Evolutionary conservation across 148 eudicot species (phyloP).

Genomic region (Amaranthus palmeri): DNA sequence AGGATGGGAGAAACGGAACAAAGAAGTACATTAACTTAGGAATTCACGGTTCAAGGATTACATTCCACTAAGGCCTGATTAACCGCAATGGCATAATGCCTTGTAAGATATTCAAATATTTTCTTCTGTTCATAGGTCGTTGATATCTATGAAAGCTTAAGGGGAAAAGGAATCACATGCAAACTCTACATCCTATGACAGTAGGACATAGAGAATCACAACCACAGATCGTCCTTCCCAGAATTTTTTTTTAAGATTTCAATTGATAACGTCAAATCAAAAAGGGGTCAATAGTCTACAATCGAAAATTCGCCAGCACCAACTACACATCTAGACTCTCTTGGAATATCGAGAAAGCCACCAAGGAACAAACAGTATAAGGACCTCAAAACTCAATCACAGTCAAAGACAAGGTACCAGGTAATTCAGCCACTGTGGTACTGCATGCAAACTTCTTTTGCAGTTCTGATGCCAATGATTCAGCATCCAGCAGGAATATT

Average conservation of each 20-base stretch:
- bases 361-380: background rate
- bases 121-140: background rate
- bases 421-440: slow-evolving; percentile 66
- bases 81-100: background rate
- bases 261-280: too few species aligned
- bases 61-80: background rate
- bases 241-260: too few species aligned
- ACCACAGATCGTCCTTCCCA: background rate
- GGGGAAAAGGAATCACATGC: background rate
- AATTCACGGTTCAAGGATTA: background rate
- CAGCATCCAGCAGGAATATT: slow-evolving; percentile 79
- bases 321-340: too few species aligned
- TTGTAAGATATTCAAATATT: background rate
- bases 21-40: background rate
- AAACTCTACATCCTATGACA: too few species aligned
- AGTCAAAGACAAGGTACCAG: slow-evolving; percentile 14
- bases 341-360: too few species aligned
- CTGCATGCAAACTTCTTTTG: slow-evolving; percentile 99
- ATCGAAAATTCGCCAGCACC: too few species aligned
- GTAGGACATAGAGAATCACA: background rate
- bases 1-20: background rate
- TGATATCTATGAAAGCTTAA: background rate
- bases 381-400: background rate
- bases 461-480: slow-evolving; percentile 77
- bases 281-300: too few species aligned